Conservation (phyloP, 345 rosid species). For the Turnera subulata region DNA sequence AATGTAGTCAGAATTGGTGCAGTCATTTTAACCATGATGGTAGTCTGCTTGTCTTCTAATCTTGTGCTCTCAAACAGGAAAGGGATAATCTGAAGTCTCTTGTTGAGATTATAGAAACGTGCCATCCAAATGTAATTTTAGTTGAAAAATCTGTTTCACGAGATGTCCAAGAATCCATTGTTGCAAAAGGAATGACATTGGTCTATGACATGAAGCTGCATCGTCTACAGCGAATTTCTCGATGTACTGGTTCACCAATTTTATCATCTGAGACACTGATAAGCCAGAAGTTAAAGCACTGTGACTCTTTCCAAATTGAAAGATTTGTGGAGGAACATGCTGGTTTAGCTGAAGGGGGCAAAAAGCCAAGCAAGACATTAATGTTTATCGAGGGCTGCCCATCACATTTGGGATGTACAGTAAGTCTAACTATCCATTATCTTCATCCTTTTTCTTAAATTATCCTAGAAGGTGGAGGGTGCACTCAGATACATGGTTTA, state of each 20-base stretch:
- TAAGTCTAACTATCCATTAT: slow-evolving; percentile 35
- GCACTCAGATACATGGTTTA: not conserved
- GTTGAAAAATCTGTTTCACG: slow-evolving; percentile 90
- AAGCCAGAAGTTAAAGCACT: slow-evolving; percentile 64
- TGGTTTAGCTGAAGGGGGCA: slow-evolving; percentile 57
- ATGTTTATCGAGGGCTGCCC: slow-evolving; percentile 94
- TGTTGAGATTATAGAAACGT: slow-evolving; percentile 51
- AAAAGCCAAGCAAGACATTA: slow-evolving; percentile 74
- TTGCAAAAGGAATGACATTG: slow-evolving; percentile 65
- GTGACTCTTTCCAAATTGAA: slow-evolving; percentile 77
- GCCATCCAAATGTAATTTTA: slow-evolving; percentile 72
- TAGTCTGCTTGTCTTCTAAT: slow-evolving; percentile 18
- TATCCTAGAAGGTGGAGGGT: not conserved
- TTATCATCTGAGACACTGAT: slow-evolving; percentile 46
- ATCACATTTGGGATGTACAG: slow-evolving; percentile 80
- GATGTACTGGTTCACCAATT: slow-evolving; percentile 75
- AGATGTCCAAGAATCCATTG: slow-evolving; percentile 73
- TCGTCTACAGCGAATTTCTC: slow-evolving; percentile 78
- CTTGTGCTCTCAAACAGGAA: slow-evolving; percentile 45
- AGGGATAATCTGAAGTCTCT: slow-evolving; percentile 51
- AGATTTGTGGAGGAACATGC: slow-evolving; percentile 80
- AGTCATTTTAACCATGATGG: not conserved
- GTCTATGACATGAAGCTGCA: slow-evolving; percentile 90
- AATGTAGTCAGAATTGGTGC: slow-evolving; percentile 5
- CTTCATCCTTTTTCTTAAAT: not conserved